A percentile compares a stretch with the other conserved stretches of the same genome.
phyloP scores from a whole-genome alignment of 2,329 filamentous ascomycete species.

The Acarospora socialis region DNA sequence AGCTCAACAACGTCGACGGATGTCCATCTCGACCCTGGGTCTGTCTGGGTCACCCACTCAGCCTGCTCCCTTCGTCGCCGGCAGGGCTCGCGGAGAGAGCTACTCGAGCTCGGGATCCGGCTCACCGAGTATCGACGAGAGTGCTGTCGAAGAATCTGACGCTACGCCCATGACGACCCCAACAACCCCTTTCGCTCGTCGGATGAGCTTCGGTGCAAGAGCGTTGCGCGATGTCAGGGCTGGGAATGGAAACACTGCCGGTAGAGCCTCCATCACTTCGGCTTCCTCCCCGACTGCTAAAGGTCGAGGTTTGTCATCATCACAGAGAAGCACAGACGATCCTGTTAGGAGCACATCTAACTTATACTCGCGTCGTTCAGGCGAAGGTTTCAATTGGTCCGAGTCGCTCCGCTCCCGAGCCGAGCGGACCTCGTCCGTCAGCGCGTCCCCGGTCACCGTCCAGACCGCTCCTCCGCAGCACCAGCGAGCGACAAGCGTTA shows the following conservation, averaged over 20 bases:
- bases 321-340: slow-evolving; percentile 47
- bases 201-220: slow-evolving; percentile 80
- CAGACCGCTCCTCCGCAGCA: slow-evolving; percentile 28
- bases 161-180: slow-evolving; percentile 44
- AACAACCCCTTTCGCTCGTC: slow-evolving; percentile 61
- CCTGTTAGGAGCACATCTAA: slow-evolving; percentile 49
- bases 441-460: slow-evolving; percentile 26
- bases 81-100: slow-evolving; percentile 46
- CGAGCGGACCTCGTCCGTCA: slow-evolving; percentile 51
- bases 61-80: slow-evolving; percentile 35
- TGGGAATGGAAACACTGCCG: slow-evolving; percentile 43
- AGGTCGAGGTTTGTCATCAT: slow-evolving; percentile 41
- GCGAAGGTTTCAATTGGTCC: slow-evolving; percentile 93
- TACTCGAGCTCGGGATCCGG: slow-evolving; percentile 45
- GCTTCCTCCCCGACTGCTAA: slow-evolving; percentile 36
- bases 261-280: slow-evolving; percentile 44
- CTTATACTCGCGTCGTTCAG: slow-evolving; percentile 47
- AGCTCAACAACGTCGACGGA: slow-evolving; percentile 49
- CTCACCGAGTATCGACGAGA: slow-evolving; percentile 47
- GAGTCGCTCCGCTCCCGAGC: slow-evolving; percentile 88
- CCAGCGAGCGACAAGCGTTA: slow-evolving; percentile 23
- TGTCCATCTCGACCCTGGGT: slow-evolving; percentile 61
- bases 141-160: slow-evolving; percentile 56
- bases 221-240: slow-evolving; percentile 57
- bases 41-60: slow-evolving; percentile 58